Evolutionary conservation across 1,284 basidiomycete genomes (phyloP), one percentile per base, ranked within the genome.

Genomic region (Marasmius fiardii): DNA sequence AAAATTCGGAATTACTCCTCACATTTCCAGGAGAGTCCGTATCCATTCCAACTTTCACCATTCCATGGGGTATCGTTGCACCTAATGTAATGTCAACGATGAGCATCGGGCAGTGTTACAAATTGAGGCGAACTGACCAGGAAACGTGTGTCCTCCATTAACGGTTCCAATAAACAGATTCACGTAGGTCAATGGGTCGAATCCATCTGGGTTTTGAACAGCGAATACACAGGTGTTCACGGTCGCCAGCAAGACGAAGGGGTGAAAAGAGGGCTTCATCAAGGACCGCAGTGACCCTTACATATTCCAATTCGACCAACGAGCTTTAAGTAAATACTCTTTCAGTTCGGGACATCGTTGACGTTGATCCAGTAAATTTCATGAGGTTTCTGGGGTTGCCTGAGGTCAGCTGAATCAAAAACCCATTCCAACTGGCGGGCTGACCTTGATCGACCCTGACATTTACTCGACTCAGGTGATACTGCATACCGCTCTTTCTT

Each of bases 11-110:
- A 8, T 11, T 26, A 28, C 52, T 35, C 2, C 72, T 43, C 59
- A 83, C 82, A 65, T 84, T 84, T 60, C 78, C 79, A 1, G 79
- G 78, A 6, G 83, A 83, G 59, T 84, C 79, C 0, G 83, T 85
- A 64, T 86, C 84, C 78, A 85, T 80, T 3, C 82, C 84, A 2
- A 72, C 77, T 67, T 86, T 86, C 21, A 81, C 75, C 81, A 85
- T 83, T 20, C 84, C 84, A 68, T 85, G 83, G 3, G 84, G 84
- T n/a, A 84, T 64, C 0, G 81, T 85, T 3, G 82, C 83, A 44
- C 83, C 81, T 82, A 50, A 6, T 34, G 33, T 23, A 23, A 20
- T 10, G 16, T 54, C 12, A 21, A 28, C 18, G 35, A 47, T 49
- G 8, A 51, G 44, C 53, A 31, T 41, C 14, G 12, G 12, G 10